Evolutionary conservation across 441 rosid genomes (phyloP).

Genomic region (Gossypium trilobum): DNA sequence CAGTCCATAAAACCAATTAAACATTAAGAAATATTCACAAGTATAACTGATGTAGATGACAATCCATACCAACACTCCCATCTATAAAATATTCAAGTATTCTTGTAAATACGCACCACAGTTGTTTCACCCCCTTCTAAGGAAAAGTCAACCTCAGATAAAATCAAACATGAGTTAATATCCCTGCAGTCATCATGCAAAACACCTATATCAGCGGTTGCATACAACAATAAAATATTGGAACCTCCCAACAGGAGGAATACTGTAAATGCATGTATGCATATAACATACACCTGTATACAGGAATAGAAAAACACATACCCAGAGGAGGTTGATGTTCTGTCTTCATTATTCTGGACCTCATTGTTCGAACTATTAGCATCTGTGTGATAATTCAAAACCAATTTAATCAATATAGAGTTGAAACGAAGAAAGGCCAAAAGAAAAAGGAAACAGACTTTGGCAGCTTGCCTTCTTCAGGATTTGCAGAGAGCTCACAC

Average conservation of each 20-base stretch:
- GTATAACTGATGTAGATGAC: not conserved
- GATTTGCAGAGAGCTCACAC: constrained; percentile 53
- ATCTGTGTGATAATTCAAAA: constrained; percentile 34
- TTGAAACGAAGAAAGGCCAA: not conserved
- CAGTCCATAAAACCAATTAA: not conserved
- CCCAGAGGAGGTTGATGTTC: constrained; percentile 32
- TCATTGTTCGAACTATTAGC: constrained; percentile 38
- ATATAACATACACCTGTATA: not conserved
- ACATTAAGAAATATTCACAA: not conserved
- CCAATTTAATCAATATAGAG: constrained; percentile 4
- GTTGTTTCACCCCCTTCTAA: constrained; percentile 58
- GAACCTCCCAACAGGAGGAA: not conserved
- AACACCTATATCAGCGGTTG: constrained; percentile 15
- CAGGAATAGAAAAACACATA: constrained; percentile 19
- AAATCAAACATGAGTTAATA: constrained; percentile 39
- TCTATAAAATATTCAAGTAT: constrained; percentile 5
- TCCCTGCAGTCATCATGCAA: constrained; percentile 40
- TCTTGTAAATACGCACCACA: constrained; percentile 47
- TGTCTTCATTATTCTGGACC: constrained; percentile 33
- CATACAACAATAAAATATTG: not conserved
- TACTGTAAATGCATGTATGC: not conserved
- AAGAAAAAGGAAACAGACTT: constrained; percentile 10
- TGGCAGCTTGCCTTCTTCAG: constrained; percentile 66
- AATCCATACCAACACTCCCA: constrained; percentile 4
- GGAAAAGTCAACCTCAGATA: constrained; percentile 58